Evolutionary conservation across 1,139 yeast species (phyloP), one percentile per base, ranked within the genome.

Genomic region (Blastobotrys raffinosifermentans): DNA sequence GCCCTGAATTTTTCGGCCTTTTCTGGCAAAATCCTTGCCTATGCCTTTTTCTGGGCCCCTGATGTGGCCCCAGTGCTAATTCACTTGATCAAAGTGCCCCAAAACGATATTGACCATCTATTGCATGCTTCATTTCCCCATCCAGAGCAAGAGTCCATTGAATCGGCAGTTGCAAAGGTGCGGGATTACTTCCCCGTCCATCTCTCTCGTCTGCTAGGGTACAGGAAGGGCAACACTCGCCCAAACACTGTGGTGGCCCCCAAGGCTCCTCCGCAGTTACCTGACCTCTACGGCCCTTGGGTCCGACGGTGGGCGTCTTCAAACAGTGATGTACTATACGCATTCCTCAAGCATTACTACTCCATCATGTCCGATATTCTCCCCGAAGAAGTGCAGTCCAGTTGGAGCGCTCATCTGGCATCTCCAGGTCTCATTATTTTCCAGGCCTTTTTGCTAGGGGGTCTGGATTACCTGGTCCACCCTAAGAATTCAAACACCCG

Each of bases 21-120:
- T 53, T 68, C 80, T n/a, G 94, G 94, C 8, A 84, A 85, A 53
- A 73, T 80, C 1, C 74, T 85, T 57, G 89, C 93, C 1, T 74
- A 75, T 52, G 64, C 78, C 10, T 84, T 72, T 49, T 73, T 77
- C 53, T 65, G 71, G 46, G 55, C 82, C 2, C 80, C 81, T 0
- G 68, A 73, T n/a, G 75, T 81, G 4, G 75, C 83, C 11, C 67
- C 66, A 31, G 80, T 83, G 1, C 59, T 85, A 26, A 60, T 83
- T 29, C 79, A 79, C 45, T 56, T 79, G 15, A 61, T 84, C 32
- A 77, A 75, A 48, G 77, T 80, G 4, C 45, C 51, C 5, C 47
- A 77, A 67, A 50, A 46, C 43, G 48, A 55, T 41, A 43, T 58
- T 47, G 45, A 61, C 69, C 64, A 66, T 38, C 44, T 48, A 21